Evolutionary conservation across 2,329 filamentous ascomycete genomes (phyloP), one percentile per base, ranked within the genome.

Genomic region (Metarhizium anisopliae): DNA sequence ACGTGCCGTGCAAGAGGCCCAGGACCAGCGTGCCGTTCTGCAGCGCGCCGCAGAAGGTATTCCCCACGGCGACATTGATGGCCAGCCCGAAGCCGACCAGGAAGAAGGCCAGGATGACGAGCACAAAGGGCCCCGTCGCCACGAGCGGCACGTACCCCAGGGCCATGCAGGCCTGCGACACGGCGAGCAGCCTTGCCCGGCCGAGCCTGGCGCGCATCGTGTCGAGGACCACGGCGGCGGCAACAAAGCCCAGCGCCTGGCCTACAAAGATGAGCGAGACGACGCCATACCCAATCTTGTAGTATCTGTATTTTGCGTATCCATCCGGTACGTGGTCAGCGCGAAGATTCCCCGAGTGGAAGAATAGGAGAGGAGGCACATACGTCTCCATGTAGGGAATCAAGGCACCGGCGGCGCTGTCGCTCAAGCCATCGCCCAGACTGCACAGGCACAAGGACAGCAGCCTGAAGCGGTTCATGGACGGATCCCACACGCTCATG

Each of bases 181-280:
- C 56, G 40, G 84, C 81, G 30, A 90, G 74, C 1, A 83, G 78
- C 61, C 77, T 83, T 4, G 83, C 83, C 51, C 86, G 80, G 7
- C 90, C 89, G 2, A 91, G 70, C 20, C 78, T 79, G 6, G 73
- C 71, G 54, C 85, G 78, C 4, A 91, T 72, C 1, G 72, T 69
- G 63, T 91, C 85, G n/a, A 86, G 79, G 59, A 86, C 76, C 42
- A 85, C 80, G 1, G 89, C 89, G 1, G 87, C 86, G 13, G 79
- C 68, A 64, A 95, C 84, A 72, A 90, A 95, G 16, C 90, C 90
- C 4, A 86, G 60, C 0, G 90, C 89, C 62, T 89, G 89, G 49
- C 85, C 82, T 35, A 94, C 80, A 73, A 94, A 95, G 64, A 95
- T 89, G 42, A 93, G 74, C 2, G 90, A 93, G 2, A 94, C 87